Evolutionary conservation across 345 rosid genomes (phyloP), one percentile per base, ranked within the genome.

Genomic region (Populus alba): DNA sequence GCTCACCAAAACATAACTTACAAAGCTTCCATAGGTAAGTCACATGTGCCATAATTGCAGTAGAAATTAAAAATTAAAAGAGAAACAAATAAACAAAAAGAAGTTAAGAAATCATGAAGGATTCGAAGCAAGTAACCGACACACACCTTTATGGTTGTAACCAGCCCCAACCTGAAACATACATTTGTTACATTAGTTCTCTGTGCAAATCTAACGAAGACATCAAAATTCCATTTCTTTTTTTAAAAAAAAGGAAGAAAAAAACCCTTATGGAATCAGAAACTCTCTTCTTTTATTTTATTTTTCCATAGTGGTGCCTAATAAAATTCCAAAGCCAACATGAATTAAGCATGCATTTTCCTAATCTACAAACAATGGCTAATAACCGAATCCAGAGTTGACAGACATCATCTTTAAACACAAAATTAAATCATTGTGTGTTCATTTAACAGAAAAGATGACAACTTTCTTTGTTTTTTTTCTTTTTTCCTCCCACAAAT

Each of bases 141-240:
- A 59, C 62, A 62, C 74, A 87, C 89, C 89, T 85, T 88, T 39
- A 84, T 88, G 17, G 87, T 80, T 29, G 85, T 74, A 23, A 83
- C 90, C 13, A 90, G 86, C 12, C 87, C 91, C 80, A 90, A 78
- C 89, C 89, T 87, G 89, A 73, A 87, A 85, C 45, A 66, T 13
- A 71, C 69, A 72, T 65, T 38, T 39, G 57, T 70, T 73, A 55
- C 73, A 67, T 78, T 35, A 71, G 81, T 70, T 41, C 29, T 9
- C 68, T 27, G 22, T 13, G 53, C 23, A 45, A 66, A 25, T 33
- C 3, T 53, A 51, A 43, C 16, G 17, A 68, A 67, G 9, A 4
- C 8, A 35, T 62, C 1, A 41, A 17, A 29, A 7, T 15, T 63
- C 65, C 65, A 35, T 33, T 33, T 33, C n/a, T n/a, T 33, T 33